phyloP scores from a whole-genome alignment of 1,284 basidiomycete genomes.

The Cryptococcus sp. region DNA sequence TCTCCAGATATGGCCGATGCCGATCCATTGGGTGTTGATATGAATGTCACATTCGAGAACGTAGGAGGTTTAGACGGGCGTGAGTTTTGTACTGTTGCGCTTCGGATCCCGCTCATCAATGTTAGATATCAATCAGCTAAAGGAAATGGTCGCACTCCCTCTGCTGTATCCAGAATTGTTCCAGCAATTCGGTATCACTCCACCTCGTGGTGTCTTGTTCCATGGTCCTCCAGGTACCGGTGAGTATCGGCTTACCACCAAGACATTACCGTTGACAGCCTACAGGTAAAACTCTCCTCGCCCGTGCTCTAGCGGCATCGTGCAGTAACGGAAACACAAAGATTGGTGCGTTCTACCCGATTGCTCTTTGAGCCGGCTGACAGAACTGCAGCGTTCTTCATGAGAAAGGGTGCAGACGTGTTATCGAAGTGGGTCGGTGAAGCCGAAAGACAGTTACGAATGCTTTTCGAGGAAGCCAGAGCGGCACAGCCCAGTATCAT shows the following conservation, averaged over 20 bases:
- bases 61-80: constrained; percentile 96
- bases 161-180: constrained; percentile 97
- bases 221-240: constrained; percentile 94
- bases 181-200: constrained; percentile 89
- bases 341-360: constrained; percentile 62
- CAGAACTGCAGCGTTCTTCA: constrained; percentile 76
- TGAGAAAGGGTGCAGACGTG: constrained; percentile 98
- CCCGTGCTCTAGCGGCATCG: constrained; percentile 89
- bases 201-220: constrained; percentile 94
- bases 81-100: constrained; percentile 48
- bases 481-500: constrained; percentile 94
- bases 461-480: constrained; percentile 94
- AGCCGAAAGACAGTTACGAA: constrained; percentile 89
- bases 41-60: constrained; percentile 91
- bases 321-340: constrained; percentile 83
- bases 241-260: neutral
- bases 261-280: neutral
- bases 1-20: constrained; percentile 80
- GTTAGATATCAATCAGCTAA: constrained; percentile 87
- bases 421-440: constrained; percentile 99
- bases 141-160: constrained; percentile 97
- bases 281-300: constrained; percentile 73
- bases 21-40: constrained; percentile 90
- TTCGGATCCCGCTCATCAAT: neutral
- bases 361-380: constrained; percentile 2